Evolutionary conservation across 1,139 yeast genomes (phyloP).

Genomic region (Suhomyces maxii): DNA sequence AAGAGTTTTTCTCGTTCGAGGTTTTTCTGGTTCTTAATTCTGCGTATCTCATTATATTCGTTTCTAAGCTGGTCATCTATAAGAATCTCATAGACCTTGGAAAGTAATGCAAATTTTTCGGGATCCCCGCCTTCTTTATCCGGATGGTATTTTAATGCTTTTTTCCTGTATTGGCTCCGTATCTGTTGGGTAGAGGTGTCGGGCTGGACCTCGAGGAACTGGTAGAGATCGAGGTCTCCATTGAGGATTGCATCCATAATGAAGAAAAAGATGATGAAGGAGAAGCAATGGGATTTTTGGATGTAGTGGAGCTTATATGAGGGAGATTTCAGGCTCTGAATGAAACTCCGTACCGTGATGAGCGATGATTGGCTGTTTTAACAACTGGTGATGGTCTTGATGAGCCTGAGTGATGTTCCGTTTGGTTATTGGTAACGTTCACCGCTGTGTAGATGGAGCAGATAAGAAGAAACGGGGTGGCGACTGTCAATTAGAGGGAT

Average conservation of each 20-base stretch:
- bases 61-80: constrained; percentile 26
- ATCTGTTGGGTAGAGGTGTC: constrained; percentile 20
- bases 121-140: constrained; percentile 47
- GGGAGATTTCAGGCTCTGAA: too few species aligned
- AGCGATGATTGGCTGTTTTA: neutral
- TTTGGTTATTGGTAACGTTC: too few species aligned
- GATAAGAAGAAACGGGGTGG: too few species aligned
- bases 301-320: too few species aligned
- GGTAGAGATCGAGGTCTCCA: constrained; percentile 37
- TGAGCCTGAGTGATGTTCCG: neutral
- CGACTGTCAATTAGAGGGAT: too few species aligned
- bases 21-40: constrained; percentile 15
- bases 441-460: too few species aligned
- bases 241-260: constrained; percentile 20
- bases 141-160: constrained; percentile 35
- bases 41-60: constrained; percentile 38
- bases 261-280: too few species aligned
- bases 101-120: constrained; percentile 38
- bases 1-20: constrained; percentile 18
- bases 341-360: neutral
- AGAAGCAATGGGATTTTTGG: too few species aligned
- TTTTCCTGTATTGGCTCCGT: constrained; percentile 19
- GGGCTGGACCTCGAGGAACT: constrained; percentile 28
- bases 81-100: constrained; percentile 43
- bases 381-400: neutral